These are phyloP conservation scores for Oldenlandia corymbosa DNA, from an alignment of 257 asterid genomes.

Conservation along the genomic window DNA sequence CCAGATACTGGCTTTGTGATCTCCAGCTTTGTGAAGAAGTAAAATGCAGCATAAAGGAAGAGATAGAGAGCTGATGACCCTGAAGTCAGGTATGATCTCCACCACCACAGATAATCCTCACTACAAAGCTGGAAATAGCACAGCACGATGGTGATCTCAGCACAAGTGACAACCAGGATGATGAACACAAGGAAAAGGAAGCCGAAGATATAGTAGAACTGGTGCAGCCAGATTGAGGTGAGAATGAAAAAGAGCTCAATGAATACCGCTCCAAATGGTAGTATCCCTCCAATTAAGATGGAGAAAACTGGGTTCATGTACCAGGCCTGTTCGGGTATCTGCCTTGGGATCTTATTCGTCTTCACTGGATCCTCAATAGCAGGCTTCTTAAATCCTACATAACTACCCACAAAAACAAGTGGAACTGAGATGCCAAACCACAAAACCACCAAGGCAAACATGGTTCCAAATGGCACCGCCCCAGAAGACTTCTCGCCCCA, in stretches of 20 bases:
- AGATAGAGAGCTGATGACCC: slow-evolving; percentile 82
- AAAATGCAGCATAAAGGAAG: slow-evolving; percentile 72
- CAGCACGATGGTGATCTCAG: slow-evolving; percentile 79
- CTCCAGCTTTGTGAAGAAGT: slow-evolving; percentile 85
- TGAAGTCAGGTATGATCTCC: slow-evolving; percentile 83
- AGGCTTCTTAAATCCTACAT: slow-evolving; percentile 68
- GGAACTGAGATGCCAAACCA: slow-evolving; percentile 92
- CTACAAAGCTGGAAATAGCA: slow-evolving; percentile 96
- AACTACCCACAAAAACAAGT: slow-evolving; percentile 79
- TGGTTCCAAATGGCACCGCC: slow-evolving; percentile 88
- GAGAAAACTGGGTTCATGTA: slow-evolving; percentile 79
- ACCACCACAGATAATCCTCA: slow-evolving; percentile 94
- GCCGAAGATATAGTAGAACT: slow-evolving; percentile 85
- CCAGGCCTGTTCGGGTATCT: slow-evolving; percentile 84
- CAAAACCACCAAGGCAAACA: slow-evolving; percentile 67
- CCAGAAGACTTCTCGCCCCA: slow-evolving; percentile 94
- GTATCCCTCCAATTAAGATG: slow-evolving; percentile 80
- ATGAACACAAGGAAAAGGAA: slow-evolving; percentile 73
- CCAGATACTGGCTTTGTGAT: slow-evolving; percentile 84
- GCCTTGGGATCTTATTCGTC: slow-evolving; percentile 88
- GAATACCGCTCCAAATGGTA: slow-evolving; percentile 90
- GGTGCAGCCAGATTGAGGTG: slow-evolving; percentile 88
- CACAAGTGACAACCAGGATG: slow-evolving; percentile 78
- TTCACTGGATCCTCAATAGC: slow-evolving; percentile 84
- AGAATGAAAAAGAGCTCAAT: slow-evolving; percentile 87